phyloP scores from a whole-genome alignment of 306 rosid species.

The Fragaria vesca region DNA sequence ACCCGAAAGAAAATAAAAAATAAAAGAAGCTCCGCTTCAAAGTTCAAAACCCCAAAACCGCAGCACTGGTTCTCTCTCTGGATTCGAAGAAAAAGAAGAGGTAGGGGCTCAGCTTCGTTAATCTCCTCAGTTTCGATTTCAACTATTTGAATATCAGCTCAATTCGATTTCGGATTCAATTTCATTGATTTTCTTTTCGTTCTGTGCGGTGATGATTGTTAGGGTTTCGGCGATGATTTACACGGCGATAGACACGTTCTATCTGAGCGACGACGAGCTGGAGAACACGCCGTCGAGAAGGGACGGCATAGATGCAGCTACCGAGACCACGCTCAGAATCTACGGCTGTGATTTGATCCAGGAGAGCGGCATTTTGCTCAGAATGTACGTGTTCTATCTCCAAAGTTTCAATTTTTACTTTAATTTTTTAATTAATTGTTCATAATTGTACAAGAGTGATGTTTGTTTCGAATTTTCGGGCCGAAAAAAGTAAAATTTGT shows the following conservation, averaged over 20 bases:
- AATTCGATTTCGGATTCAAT: neutral
- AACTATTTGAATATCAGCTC: neutral
- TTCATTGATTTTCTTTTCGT: neutral
- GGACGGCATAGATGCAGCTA: conserved; percentile 77
- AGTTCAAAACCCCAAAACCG: neutral
- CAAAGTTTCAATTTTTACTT: neutral
- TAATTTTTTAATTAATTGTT: neutral
- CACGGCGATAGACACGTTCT: conserved; percentile 86
- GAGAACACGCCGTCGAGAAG: conserved; percentile 68
- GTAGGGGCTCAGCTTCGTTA: neutral
- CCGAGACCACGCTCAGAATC: conserved; percentile 76
- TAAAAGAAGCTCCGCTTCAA: neutral
- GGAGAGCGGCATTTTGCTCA: conserved; percentile 92
- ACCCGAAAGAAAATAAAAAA: neutral
- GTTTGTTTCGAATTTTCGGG: neutral
- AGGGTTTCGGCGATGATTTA: conserved; percentile 54
- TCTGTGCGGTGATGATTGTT: conserved; percentile 2
- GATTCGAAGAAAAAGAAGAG: neutral
- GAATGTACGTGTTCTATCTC: conserved; percentile 46
- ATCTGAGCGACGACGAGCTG: conserved; percentile 68
- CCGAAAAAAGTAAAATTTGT: neutral
- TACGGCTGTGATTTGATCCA: conserved; percentile 95
- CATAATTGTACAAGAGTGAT: neutral
- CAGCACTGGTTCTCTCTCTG: neutral
- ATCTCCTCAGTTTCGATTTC: no score